Evolutionary conservation across 306 rosid genomes (phyloP), one percentile per base, ranked within the genome.

Genomic region (Vachellia collinsii): DNA sequence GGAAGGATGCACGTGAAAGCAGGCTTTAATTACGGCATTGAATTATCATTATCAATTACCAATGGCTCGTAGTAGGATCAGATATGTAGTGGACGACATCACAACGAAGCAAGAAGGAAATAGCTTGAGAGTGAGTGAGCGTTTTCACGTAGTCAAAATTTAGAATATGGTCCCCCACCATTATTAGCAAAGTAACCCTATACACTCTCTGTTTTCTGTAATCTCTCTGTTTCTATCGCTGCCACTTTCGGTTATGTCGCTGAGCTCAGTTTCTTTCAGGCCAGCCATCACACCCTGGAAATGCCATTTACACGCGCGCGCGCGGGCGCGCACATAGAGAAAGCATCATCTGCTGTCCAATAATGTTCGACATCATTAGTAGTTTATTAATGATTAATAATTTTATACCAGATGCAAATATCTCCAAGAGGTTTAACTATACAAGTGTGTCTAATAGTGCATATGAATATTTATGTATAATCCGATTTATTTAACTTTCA

Each of bases 331-430:
- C 46, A 80, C 72, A 13, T 78, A 74, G 56, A 59, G 25, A 37
- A 53, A 34, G 50, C 37, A 44, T 59, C 39, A 29, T 80, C 81
- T 78, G 84, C 77, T 77, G 88, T 84, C 75, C 74, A 62, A 68
- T 43, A 71, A 63, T 63, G 42, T 34, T 34, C 14, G 11, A 13
- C 20, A 14, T 34, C 1, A 34, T 59, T 59, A 36, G 44, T 64
- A 29, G 34, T 29, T 62, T 61, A 25, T 61, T 8, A 23, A 61
- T 61, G 6, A 29, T 23, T 0, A 23, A 10, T 11, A 59, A 62
- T 2, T 13, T 29, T 6, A 12, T 7, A 36, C 6, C 0, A 36
- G 9, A 16, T 3, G 71, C 8, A 13, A 38, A 66, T 64, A 14
- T 64, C 68, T 29, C 19, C 4, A 36, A 64, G 12, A 36, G 41